Conservation (phyloP, 1,284 basidiomycete species). For the Phlebopus sp. region DNA sequence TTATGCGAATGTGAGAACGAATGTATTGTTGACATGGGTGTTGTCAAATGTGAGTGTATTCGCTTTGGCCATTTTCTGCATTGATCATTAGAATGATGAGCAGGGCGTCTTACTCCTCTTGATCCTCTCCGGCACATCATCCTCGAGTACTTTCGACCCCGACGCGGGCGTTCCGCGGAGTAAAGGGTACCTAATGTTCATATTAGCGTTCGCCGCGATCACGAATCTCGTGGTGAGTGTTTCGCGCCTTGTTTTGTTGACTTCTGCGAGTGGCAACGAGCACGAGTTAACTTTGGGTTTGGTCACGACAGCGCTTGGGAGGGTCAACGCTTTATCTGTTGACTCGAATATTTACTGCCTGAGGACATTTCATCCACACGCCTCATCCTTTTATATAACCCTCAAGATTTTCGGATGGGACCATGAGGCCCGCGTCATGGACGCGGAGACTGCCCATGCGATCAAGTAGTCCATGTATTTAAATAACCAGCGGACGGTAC, state of each 20-base stretch:
- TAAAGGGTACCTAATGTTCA: slow-evolving; percentile 76
- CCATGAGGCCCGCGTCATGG: too few species aligned
- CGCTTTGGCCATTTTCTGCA: background rate
- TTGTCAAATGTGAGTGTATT: slow-evolving; percentile 74
- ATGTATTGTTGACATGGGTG: slow-evolving; percentile 85
- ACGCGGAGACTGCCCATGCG: too few species aligned
- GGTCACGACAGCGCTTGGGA: slow-evolving; percentile 45
- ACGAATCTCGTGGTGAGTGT: slow-evolving; percentile 60
- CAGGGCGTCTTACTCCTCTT: slow-evolving; percentile 72
- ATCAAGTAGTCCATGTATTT: too few species aligned
- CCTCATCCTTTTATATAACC: too few species aligned
- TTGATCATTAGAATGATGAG: background rate
- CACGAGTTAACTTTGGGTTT: slow-evolving; percentile 5
- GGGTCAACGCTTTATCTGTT: slow-evolving; percentile 66
- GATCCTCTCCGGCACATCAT: slow-evolving; percentile 69
- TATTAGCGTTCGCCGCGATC: slow-evolving; percentile 76
- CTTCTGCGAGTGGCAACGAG: background rate
- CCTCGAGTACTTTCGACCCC: slow-evolving; percentile 61
- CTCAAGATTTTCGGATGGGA: too few species aligned
- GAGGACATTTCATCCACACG: slow-evolving; percentile 16
- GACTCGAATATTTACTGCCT: slow-evolving; percentile 59
- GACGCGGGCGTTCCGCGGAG: slow-evolving; percentile 53
- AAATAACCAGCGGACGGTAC: too few species aligned
- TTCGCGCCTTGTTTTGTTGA: background rate
- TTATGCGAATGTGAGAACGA: slow-evolving; percentile 89